phyloP scores from a whole-genome alignment of 805 yeast species.

The Isabelozyma heimii region DNA sequence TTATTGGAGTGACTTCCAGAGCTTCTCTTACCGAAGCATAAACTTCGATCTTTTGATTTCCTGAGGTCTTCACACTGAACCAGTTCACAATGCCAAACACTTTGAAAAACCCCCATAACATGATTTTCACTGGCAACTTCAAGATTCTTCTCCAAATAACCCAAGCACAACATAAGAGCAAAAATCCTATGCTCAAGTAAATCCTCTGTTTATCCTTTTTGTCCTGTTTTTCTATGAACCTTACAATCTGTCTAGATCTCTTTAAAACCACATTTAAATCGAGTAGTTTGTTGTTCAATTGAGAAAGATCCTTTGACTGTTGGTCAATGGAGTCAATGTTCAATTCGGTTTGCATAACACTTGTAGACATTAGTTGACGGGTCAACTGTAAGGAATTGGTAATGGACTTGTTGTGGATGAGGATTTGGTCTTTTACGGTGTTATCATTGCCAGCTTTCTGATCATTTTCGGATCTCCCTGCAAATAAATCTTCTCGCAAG shows the following conservation, averaged over 20 bases:
- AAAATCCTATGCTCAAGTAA: conserved; percentile 46
- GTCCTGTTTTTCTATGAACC: conserved; percentile 52
- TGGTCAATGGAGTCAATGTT: conserved; percentile 47
- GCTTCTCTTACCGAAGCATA: background rate
- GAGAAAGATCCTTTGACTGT: conserved; percentile 41
- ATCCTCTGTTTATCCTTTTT: conserved; percentile 47
- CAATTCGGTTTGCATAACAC: conserved; percentile 50
- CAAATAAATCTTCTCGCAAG: conserved; percentile 17
- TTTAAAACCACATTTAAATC: conserved; percentile 40
- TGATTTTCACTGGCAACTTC: conserved; percentile 39
- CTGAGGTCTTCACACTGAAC: conserved; percentile 5
- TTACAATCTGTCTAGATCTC: conserved; percentile 45
- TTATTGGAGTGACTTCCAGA: background rate
- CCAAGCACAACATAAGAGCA: conserved; percentile 45
- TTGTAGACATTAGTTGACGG: conserved; percentile 46
- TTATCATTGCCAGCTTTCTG: conserved; percentile 12
- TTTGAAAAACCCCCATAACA: conserved; percentile 47
- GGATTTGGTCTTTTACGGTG: conserved; percentile 38
- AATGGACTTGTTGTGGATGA: conserved; percentile 45
- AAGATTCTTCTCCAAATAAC: conserved; percentile 50
- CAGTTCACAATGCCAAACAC: conserved; percentile 24
- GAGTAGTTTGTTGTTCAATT: conserved; percentile 39
- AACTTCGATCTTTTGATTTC: background rate
- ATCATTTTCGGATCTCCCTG: conserved; percentile 14
- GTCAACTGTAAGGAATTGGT: conserved; percentile 48